Evolutionary conservation across 2,329 filamentous ascomycete genomes (phyloP).

Genomic region (Hymenoscyphus fraxineus): DNA sequence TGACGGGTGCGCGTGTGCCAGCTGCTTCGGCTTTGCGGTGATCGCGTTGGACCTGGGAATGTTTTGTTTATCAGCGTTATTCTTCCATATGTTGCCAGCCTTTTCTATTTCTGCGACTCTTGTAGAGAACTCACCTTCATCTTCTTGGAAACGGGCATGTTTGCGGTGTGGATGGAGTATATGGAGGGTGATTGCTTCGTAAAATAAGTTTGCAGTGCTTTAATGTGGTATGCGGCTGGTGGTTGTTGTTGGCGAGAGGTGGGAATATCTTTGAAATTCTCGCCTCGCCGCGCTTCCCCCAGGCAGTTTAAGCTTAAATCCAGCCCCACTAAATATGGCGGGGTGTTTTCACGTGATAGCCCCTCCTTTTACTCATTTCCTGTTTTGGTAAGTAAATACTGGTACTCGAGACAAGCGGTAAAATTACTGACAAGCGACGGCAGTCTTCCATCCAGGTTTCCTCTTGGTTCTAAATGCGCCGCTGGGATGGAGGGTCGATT

Average conservation of each 20-base stretch:
- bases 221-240: neutral
- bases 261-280: slow-evolving; percentile 11
- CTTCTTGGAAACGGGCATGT: slow-evolving; percentile 49
- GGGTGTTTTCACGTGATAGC: slow-evolving; percentile 1
- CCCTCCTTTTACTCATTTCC: neutral
- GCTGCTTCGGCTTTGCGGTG: slow-evolving; percentile 53
- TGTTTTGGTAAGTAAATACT: neutral
- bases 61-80: slow-evolving; percentile 10
- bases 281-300: neutral
- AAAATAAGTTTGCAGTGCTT: neutral
- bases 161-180: neutral
- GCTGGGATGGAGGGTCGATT: neutral
- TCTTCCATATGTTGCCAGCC: neutral
- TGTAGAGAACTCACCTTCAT: slow-evolving; percentile 36
- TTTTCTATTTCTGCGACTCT: neutral
- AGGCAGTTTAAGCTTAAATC: slow-evolving; percentile 3
- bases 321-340: slow-evolving; percentile 7
- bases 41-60: slow-evolving; percentile 46
- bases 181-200: neutral
- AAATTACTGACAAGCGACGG: neutral
- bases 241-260: neutral
- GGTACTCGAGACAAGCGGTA: neutral
- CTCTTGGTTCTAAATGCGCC: neutral
- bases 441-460: neutral
- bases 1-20: slow-evolving; percentile 50